A percentile compares a stretch with the other conserved stretches of the same genome.
These are phyloP conservation scores for Claviceps arundinis DNA, from an alignment of 2,329 filamentous ascomycete genomes.

Conservation along the genomic window DNA sequence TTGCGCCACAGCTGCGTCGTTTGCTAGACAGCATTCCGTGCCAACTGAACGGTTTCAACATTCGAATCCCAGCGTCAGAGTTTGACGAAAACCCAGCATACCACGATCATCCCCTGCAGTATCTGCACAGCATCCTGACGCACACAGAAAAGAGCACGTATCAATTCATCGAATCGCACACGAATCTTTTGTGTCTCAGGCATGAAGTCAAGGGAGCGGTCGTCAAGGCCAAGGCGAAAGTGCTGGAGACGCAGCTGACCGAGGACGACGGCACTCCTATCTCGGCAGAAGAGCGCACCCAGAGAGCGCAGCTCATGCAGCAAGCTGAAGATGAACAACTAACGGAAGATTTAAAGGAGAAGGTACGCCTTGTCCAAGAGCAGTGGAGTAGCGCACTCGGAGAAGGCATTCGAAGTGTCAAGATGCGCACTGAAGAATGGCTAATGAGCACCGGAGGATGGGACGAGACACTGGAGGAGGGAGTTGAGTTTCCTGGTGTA, in stretches of 20 bases:
- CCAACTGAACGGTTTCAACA: conserved; percentile 44
- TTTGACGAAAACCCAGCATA: conserved; percentile 79
- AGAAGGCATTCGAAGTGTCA: conserved; percentile 57
- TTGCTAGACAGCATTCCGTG: conserved; percentile 69
- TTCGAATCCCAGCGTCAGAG: conserved; percentile 68
- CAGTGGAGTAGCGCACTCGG: conserved; percentile 87
- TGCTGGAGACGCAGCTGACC: conserved; percentile 51
- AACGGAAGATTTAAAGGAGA: conserved; percentile 83
- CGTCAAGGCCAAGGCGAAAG: conserved; percentile 52
- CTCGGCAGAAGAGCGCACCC: conserved; percentile 19
- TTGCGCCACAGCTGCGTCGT: conserved; percentile 67
- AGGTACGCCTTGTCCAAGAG: conserved; percentile 78
- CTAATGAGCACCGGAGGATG: conserved; percentile 71
- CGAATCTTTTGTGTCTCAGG: conserved; percentile 74
- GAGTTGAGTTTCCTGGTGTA: conserved; percentile 34
- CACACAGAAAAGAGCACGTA: conserved; percentile 89
- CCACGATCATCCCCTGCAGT: conserved; percentile 69
- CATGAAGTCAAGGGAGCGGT: conserved; percentile 81
- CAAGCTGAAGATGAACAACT: conserved; percentile 55
- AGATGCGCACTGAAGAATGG: conserved; percentile 59
- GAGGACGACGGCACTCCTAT: conserved; percentile 23
- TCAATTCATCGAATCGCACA: conserved; percentile 93
- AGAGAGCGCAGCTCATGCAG: conserved; percentile 41
- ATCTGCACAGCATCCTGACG: conserved; percentile 70
- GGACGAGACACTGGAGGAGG: conserved; percentile 61